Evolutionary conservation across 352 stramenopile genomes (phyloP), one percentile per base, ranked within the genome.

Genomic region (Phytophthora agathidicida): DNA sequence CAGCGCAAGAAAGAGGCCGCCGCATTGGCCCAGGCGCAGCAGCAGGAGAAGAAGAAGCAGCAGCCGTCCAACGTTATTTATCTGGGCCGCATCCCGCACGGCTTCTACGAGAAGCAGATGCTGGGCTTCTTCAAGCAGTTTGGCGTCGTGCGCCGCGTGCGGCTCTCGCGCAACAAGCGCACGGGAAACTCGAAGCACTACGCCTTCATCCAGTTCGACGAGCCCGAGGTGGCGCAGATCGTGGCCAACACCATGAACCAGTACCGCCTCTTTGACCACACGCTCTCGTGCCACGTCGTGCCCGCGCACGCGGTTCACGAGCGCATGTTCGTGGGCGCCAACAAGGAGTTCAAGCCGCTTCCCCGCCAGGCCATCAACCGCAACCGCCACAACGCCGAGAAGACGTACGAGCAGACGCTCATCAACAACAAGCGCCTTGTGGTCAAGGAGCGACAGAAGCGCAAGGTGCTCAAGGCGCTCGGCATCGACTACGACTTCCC

Each of bases 21-120:
- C 16, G 58, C 59, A 10, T 36, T 49, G 17, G 53, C 32, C 20
- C 51, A 69, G 41, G 42, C 53, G 28, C 38, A 74, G 44, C 42
- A 63, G 42, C 27, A 27, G 20, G 57, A 69, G 20, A 75, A 69
- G 57, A 54, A 19, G 38, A 75, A 72, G 35, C 54, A 65, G 30
- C 76, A 78, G 61, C 61, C 64, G 51, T 96, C 75, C 70, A 92
- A 67, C 45, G 95, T 99, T 75, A 94, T 99, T 74, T 99, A 99
- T 83, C 81, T 99, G 46, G 96, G 96, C 19, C 96, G 98, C 82
- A 80, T 99, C 60, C 96, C 96, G 23, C 82, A 96, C 68, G 93
- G 94, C 27, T 99, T 99, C 59, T 98, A 98, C 84, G 97, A 99
- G 80, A 86, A 93, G 61, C 89, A 99, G 76, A 94, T 99, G 65